phyloP scores from a whole-genome alignment of 306 rosid genomes.

The Crotalaria pallida region DNA sequence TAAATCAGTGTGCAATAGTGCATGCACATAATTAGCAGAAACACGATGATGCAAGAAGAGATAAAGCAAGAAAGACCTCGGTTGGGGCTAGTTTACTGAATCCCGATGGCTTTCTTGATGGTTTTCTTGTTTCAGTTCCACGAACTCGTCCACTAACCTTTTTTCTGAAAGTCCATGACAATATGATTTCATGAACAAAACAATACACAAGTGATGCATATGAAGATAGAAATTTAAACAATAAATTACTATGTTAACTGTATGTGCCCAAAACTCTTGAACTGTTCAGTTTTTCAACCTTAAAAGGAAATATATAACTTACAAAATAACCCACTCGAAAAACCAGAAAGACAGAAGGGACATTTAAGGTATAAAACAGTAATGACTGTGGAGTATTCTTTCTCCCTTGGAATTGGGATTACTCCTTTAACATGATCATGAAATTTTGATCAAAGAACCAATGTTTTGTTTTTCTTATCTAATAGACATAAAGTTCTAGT shows the following conservation, averaged over 20 bases:
- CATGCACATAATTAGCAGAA: not conserved
- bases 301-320: not conserved
- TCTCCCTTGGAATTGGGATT: not conserved
- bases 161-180: constrained; percentile 56
- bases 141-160: constrained; percentile 66
- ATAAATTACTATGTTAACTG: too few species aligned
- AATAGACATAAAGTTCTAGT: not conserved
- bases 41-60: not conserved
- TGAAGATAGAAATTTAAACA: not conserved
- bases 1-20: not conserved
- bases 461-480: not conserved
- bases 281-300: constrained; percentile 6
- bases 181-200: constrained; percentile 2
- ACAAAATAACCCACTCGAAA: not conserved
- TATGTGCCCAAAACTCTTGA: not conserved
- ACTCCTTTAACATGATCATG: not conserved
- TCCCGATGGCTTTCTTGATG: constrained; percentile 64
- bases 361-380: not conserved
- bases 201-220: not conserved
- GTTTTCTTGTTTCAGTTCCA: constrained; percentile 64
- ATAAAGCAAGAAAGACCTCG: constrained; percentile 49
- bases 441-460: not conserved
- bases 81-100: constrained; percentile 61
- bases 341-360: not conserved
- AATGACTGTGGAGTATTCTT: too few species aligned